Evolutionary conservation across 1,139 yeast species (phyloP).

Genomic region (Kluyveromyces sp.): DNA sequence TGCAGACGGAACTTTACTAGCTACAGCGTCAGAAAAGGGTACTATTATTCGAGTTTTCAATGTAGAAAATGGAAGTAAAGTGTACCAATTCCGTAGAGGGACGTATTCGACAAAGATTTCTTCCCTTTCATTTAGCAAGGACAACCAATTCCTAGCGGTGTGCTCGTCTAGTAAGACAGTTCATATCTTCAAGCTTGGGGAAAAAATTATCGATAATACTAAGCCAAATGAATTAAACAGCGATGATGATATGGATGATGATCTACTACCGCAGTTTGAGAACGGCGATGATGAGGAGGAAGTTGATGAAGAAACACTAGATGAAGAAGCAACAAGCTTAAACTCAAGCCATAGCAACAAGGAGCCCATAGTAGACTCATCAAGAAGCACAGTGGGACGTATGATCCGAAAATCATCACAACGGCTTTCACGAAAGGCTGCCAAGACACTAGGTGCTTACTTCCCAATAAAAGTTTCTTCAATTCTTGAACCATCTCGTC

Average conservation of each 20-base stretch:
- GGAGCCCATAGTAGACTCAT: conserved; percentile 64
- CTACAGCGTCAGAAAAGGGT: conserved; percentile 94
- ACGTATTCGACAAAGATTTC: conserved; percentile 88
- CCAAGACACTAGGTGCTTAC: conserved; percentile 81
- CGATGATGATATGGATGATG: conserved; percentile 32
- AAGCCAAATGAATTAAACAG: conserved; percentile 21
- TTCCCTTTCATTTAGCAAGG: conserved; percentile 70
- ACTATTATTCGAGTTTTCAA: conserved; percentile 84
- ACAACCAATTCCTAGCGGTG: conserved; percentile 69
- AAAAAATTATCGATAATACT: conserved; percentile 11
- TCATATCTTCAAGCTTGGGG: conserved; percentile 67
- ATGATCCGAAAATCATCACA: conserved; percentile 52
- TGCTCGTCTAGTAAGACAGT: conserved; percentile 90
- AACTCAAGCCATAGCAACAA: conserved; percentile 34
- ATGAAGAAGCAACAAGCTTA: conserved; percentile 28
- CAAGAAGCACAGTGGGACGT: conserved; percentile 64
- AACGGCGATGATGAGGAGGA: conserved; percentile 21
- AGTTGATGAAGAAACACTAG: conserved; percentile 30
- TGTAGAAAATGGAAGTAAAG: conserved; percentile 73
- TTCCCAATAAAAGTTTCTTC: conserved; percentile 74
- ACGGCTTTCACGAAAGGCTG: conserved; percentile 56
- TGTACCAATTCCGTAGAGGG: conserved; percentile 89
- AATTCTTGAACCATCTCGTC: conserved; percentile 84
- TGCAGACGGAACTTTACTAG: conserved; percentile 71
- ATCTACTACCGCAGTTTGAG: conserved; percentile 14